A percentile compares a stretch with the other conserved stretches of the same genome.
Evolutionary conservation across 2,329 filamentous ascomycete species (phyloP).

Genomic region (Fusarium keratoplasticum): DNA sequence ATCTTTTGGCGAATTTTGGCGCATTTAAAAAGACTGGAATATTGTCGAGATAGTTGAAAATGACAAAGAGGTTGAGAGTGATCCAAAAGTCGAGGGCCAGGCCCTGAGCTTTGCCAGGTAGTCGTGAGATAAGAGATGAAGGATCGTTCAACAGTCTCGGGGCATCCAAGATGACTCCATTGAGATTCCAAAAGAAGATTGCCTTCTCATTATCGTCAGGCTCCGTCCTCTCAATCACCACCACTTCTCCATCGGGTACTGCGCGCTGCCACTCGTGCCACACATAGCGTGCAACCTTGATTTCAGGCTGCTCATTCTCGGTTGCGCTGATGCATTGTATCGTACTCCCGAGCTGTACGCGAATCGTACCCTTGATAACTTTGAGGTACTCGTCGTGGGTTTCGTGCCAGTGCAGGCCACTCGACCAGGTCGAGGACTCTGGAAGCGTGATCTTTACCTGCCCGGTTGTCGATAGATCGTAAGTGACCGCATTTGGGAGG

Average conservation of each 20-base stretch:
- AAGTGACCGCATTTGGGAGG: constrained; percentile 35
- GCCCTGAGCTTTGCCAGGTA: constrained; percentile 24
- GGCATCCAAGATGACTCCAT: constrained; percentile 52
- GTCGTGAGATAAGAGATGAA: neutral
- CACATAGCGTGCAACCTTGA: constrained; percentile 50
- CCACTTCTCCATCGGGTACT: constrained; percentile 45
- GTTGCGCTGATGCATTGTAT: constrained; percentile 34
- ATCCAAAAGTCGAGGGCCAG: constrained; percentile 44
- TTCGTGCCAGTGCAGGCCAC: constrained; percentile 62
- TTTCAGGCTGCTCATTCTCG: constrained; percentile 37
- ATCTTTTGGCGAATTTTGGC: fast-evolving
- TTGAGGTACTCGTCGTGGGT: constrained; percentile 59
- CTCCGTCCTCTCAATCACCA: constrained; percentile 61
- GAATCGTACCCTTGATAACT: constrained; percentile 53
- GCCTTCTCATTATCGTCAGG: constrained; percentile 58
- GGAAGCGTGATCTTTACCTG: constrained; percentile 59
- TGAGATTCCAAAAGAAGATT: constrained; percentile 63
- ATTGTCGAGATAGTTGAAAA: constrained; percentile 47
- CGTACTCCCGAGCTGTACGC: constrained; percentile 33
- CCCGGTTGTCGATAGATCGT: constrained; percentile 51
- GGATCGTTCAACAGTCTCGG: constrained; percentile 9
- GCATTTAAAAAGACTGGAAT: constrained; percentile 44
- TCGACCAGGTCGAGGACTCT: constrained; percentile 57
- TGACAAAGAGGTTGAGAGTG: constrained; percentile 44
- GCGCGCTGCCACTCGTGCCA: constrained; percentile 62